Evolutionary conservation across 1,284 basidiomycete genomes (phyloP).

Genomic region (Ustilago trichophora): DNA sequence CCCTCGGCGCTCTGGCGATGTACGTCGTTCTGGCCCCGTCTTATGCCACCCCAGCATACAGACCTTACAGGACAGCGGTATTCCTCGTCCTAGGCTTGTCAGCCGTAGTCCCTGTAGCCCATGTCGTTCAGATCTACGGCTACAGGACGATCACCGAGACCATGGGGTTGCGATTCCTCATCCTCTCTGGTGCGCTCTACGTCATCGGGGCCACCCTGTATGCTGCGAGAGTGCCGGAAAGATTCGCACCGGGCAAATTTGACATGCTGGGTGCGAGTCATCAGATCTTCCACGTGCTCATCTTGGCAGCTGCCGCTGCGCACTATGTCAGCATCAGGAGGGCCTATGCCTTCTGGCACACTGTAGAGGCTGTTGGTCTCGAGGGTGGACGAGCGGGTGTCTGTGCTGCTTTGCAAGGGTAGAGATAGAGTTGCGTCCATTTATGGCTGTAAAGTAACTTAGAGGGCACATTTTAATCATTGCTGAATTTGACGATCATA

Average conservation of each 20-base stretch:
- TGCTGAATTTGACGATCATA: neutral
- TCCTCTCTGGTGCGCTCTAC: conserved; percentile 54
- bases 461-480: too few relatives aligned
- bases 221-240: conserved; percentile 83
- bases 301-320: conserved; percentile 78
- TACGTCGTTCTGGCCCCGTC: conserved; percentile 82
- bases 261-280: conserved; percentile 73
- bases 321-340: conserved; percentile 72
- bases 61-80: conserved; percentile 79
- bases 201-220: conserved; percentile 56
- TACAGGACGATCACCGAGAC: conserved; percentile 50
- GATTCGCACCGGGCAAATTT: conserved; percentile 79
- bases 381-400: conserved; percentile 29
- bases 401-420: conserved; percentile 36
- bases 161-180: conserved; percentile 55
- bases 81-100: conserved; percentile 83
- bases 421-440: too few relatives aligned
- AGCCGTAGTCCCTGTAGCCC: conserved; percentile 77
- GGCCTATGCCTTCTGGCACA: conserved; percentile 63
- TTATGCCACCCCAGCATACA: conserved; percentile 79
- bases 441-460: too few relatives aligned
- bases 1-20: conserved; percentile 75
- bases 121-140: conserved; percentile 72
- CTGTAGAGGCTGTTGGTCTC: conserved; percentile 39
- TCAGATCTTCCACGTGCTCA: conserved; percentile 78